phyloP scores from a whole-genome alignment of 441 rosid genomes.

The Populus hybrid region DNA sequence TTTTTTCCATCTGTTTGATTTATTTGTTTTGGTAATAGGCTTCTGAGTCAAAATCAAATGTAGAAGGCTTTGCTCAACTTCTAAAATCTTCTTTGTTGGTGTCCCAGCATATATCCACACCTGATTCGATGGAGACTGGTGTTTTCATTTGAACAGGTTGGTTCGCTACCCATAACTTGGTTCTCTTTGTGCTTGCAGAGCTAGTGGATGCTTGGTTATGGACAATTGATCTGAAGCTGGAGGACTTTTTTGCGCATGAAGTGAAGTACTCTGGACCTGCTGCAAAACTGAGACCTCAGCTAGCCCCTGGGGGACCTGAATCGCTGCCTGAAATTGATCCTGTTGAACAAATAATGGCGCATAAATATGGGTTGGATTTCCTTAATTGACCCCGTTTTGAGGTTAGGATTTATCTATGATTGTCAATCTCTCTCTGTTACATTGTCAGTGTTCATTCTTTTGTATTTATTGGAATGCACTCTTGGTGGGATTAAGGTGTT shows the following conservation, averaged over 20 bases:
- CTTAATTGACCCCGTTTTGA: conserved; percentile 96
- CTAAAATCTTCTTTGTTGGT: conserved; percentile 99
- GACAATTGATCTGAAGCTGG: conserved; percentile 97
- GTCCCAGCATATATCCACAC: conserved; percentile 98
- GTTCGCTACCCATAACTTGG: conserved; percentile 96
- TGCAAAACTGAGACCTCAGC: conserved; percentile 95
- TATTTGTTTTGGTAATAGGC: conserved; percentile 39
- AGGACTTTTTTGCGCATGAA: conserved; percentile 95
- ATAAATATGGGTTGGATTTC: conserved; percentile 97
- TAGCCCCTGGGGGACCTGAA: conserved; percentile 95
- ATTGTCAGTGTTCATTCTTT: not conserved
- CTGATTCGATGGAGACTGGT: conserved; percentile 98
- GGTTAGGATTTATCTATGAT: conserved; percentile 45
- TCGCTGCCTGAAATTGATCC: conserved; percentile 61
- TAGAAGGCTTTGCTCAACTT: conserved; percentile 90
- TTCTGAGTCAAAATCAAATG: conserved; percentile 68
- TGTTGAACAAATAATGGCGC: conserved; percentile 95
- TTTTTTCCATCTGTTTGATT: conserved; percentile 11
- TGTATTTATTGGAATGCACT: not conserved
- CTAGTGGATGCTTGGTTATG: conserved; percentile 99
- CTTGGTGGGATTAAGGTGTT: not conserved
- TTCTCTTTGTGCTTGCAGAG: conserved; percentile 92
- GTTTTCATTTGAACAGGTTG: conserved; percentile 97
- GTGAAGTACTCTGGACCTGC: conserved; percentile 83
- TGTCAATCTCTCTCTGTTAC: not conserved